Evolutionary conservation across 495 filamentous ascomycete genomes (phyloP).

Genomic region (Jackrogersella minutella): DNA sequence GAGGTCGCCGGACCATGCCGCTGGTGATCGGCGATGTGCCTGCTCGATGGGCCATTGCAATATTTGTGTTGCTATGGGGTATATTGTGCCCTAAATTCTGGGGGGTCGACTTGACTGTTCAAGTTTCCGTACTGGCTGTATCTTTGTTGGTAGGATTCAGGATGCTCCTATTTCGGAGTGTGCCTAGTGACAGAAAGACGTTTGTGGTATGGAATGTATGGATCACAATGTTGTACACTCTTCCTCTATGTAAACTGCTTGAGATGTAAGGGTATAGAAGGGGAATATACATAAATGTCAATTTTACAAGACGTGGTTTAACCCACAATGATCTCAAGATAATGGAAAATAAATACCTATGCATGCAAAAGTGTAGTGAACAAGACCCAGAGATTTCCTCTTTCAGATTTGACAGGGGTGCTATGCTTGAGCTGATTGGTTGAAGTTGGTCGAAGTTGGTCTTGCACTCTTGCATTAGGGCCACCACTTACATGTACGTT

Average conservation of each 20-base stretch:
- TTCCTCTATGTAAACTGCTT: no score
- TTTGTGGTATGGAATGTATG: conserved; percentile 16
- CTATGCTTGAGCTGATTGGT: background rate
- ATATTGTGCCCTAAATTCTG: background rate
- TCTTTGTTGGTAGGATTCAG: conserved; percentile 22
- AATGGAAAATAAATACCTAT: no score
- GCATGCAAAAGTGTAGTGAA: no score
- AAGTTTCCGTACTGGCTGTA: no score
- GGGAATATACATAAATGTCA: no score
- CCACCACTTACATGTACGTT: background rate
- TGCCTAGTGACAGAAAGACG: conserved; percentile 6
- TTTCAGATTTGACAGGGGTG: background rate
- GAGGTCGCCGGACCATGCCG: conserved; percentile 53
- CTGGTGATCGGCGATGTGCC: conserved; percentile 26
- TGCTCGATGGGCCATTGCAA: background rate
- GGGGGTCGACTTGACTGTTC: background rate
- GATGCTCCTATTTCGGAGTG: background rate
- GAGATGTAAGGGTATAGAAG: no score
- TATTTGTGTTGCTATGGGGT: background rate
- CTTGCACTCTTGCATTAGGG: background rate
- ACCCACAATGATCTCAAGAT: no score
- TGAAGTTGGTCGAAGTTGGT: background rate
- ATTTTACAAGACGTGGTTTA: no score
- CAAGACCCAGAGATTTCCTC: background rate
- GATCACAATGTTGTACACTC: no score